These are phyloP conservation scores for Ceratopteris richardii DNA, from an alignment of 75 land plant genomes.

Conservation along the genomic window DNA sequence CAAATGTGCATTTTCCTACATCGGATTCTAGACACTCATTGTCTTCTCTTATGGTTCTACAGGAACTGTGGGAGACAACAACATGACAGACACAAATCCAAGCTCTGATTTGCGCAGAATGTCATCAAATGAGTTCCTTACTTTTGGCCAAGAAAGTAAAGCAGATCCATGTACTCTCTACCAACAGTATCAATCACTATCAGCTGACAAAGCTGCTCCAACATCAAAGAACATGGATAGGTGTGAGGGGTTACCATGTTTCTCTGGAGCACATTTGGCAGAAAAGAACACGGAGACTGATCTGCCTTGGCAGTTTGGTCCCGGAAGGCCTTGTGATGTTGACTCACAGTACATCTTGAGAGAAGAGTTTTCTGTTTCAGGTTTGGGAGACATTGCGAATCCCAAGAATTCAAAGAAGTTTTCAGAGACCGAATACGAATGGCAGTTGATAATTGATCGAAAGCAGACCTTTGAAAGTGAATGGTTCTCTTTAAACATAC, in stretches of 20 bases:
- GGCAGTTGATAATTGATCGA: conserved; percentile 4
- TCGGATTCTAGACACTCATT: too few species aligned
- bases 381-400: too few species aligned
- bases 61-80: too few species aligned
- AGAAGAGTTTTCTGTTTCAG: neutral
- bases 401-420: neutral
- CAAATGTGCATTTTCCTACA: too few species aligned
- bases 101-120: too few species aligned
- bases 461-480: neutral
- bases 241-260: neutral
- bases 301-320: neutral
- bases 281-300: neutral
- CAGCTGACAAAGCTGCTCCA: neutral
- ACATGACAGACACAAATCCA: too few species aligned
- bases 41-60: too few species aligned
- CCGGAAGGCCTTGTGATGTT: neutral
- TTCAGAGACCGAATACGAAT: neutral
- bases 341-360: neutral
- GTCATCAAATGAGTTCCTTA: too few species aligned
- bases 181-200: neutral
- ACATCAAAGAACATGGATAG: neutral
- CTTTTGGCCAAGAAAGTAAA: too few species aligned
- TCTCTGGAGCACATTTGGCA: neutral
- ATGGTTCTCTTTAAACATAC: neutral
- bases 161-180: too few species aligned